Base-by-base conservation (phyloP, 192 early-diverging fungal species). In the Dispira parvispora region DNA sequence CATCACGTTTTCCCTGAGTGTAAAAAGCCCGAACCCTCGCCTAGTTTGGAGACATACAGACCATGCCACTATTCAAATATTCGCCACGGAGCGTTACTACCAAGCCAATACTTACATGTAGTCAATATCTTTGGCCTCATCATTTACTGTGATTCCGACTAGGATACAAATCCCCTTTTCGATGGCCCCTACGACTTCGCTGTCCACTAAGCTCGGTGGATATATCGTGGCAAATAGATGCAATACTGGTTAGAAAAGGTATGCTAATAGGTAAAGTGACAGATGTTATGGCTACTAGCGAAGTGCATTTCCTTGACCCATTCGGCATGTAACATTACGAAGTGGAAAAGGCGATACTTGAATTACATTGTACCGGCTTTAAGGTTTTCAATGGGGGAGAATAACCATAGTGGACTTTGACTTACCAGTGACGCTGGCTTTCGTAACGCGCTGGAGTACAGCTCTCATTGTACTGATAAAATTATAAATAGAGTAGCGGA, bases 131-230 rank as follows among this genome's bases (percentile, higher is more conserved):
- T 82, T 80, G 28, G 70, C 67, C 0, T 78, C 83, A 61, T 92
- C 89, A 52, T 83, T 78, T 4, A 69, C 62, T 62, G 73, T 75
- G 53, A 90, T 84, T 1, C 88, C 87, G 0, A 90, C 69, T 12
- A 89, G 73, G 10, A 91, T 77, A 57, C 84, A 86, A 5, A 98
- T 60, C 23, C 94, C 94, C 54, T 77, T 75, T 44, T 79, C 78
- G 62, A 98, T 96, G 61, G 76, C 67, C 11, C 88, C 82, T n/a
- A 98, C 83, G 25, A 87, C 74, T 27, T 76, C 64, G 14, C 77
- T 77, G 62, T 87, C 78, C 11, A 98, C 94, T 84, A 64, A 49
- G 46, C 14, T 12, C 14, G 45, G n/a, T 49, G 62, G 1, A 46
- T 21, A 8, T 16, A 46, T 25, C 42, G 56, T 25, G 49, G 28